A percentile compares a stretch with the other conserved stretches of the same genome.
Evolutionary conservation across 352 stramenopile genomes (phyloP).

Genomic region (Pythium utonaiense): DNA sequence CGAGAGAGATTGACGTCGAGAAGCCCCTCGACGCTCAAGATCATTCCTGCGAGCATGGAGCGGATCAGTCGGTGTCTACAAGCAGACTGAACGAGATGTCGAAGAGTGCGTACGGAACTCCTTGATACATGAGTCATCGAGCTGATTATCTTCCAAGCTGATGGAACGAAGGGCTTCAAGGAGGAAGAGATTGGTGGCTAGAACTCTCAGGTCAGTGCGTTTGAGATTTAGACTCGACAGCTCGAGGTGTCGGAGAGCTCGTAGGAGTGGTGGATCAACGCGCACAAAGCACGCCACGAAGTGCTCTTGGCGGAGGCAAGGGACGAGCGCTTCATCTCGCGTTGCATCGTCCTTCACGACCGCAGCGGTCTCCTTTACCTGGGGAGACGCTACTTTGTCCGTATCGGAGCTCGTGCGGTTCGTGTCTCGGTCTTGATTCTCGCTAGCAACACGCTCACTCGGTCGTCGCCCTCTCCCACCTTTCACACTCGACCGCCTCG

Average conservation of each 20-base stretch:
- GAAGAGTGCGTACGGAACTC: conserved; percentile 24
- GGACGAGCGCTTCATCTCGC: background rate
- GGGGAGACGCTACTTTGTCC: no score
- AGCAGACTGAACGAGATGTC: no score
- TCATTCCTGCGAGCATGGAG: conserved; percentile 12
- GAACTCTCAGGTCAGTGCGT: conserved; percentile 19
- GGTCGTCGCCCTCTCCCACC: background rate
- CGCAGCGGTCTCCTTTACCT: background rate
- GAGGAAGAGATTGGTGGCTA: conserved; percentile 29
- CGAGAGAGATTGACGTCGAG: conserved; percentile 30
- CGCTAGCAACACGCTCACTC: background rate
- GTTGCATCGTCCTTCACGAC: background rate
- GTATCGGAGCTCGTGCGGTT: no score
- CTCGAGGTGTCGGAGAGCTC: conserved; percentile 24
- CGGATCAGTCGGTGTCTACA: background rate
- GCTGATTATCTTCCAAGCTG: conserved; percentile 35
- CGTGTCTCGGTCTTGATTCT: background rate
- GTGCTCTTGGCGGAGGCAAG: conserved; percentile 15
- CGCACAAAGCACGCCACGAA: conserved; percentile 30
- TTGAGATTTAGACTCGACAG: conserved; percentile 27
- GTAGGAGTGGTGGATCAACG: conserved; percentile 26
- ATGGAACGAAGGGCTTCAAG: conserved; percentile 25
- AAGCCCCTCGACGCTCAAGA: conserved; percentile 30
- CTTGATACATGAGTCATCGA: conserved; percentile 28
- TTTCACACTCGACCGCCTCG: background rate